Evolutionary conservation across 2,329 filamentous ascomycete species (phyloP).

Genomic region (Fusarium lyarnte): DNA sequence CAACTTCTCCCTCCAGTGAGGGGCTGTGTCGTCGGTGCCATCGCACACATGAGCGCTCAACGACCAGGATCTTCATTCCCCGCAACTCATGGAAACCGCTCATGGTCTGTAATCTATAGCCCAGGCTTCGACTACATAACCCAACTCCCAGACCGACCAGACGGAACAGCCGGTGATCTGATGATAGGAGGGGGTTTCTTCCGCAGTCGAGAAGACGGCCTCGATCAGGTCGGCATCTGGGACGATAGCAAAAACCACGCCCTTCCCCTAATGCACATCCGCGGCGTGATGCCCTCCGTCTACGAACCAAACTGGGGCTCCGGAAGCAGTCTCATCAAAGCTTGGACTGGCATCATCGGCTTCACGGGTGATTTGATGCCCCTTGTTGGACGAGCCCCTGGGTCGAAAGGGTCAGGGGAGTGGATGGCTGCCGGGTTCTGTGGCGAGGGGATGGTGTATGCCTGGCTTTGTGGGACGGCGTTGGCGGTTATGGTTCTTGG

Average conservation of each 20-base stretch:
- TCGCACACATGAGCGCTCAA: slow-evolving; percentile 63
- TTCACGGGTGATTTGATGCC: slow-evolving; percentile 60
- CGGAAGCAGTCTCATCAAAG: slow-evolving; percentile 47
- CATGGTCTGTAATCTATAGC: slow-evolving; percentile 61
- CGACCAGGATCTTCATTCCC: slow-evolving; percentile 50
- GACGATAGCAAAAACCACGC: slow-evolving; percentile 56
- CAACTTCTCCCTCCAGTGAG: slow-evolving; percentile 62
- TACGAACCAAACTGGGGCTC: slow-evolving; percentile 53
- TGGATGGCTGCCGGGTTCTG: slow-evolving; percentile 63
- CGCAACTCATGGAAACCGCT: slow-evolving; percentile 47
- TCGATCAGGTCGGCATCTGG: slow-evolving; percentile 58
- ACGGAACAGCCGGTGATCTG: slow-evolving; percentile 54
- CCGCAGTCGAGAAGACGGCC: slow-evolving; percentile 52
- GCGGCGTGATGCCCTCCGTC: slow-evolving; percentile 54
- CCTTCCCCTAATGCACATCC: slow-evolving; percentile 51
- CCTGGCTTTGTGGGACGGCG: slow-evolving; percentile 61
- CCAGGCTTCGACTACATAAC: slow-evolving; percentile 63
- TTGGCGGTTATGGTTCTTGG: slow-evolving; percentile 58
- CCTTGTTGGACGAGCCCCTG: slow-evolving; percentile 59
- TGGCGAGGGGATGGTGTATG: slow-evolving; percentile 64
- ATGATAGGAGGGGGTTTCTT: slow-evolving; percentile 65
- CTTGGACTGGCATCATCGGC: slow-evolving; percentile 62
- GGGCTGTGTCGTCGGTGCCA: slow-evolving; percentile 55
- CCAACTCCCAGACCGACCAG: slow-evolving; percentile 51
- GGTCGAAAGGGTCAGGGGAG: slow-evolving; percentile 49